Conservation (phyloP, 202 grass and related monocot genomes). For the Digitaria exilis region DNA sequence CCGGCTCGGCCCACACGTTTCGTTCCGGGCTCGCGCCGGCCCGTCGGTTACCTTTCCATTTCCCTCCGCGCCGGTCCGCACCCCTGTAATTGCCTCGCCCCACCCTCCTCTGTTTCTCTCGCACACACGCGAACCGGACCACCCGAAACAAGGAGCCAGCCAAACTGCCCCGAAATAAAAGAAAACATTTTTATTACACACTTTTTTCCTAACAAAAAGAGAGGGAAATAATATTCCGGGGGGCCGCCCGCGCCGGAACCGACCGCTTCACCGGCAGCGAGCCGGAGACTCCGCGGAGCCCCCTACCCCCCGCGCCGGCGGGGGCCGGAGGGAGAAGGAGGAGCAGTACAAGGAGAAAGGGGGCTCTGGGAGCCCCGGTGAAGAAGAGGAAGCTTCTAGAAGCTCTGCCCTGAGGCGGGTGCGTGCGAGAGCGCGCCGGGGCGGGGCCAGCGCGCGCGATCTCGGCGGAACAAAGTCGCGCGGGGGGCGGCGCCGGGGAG, state of each 20-base stretch:
- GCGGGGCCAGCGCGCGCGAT: conserved; percentile 40
- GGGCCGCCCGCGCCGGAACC: conserved; percentile 43
- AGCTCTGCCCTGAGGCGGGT: conserved; percentile 27
- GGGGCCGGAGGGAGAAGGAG: conserved; percentile 16
- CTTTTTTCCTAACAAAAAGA: conserved; percentile 41
- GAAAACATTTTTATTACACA: conserved; percentile 43
- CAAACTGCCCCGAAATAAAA: conserved; percentile 32
- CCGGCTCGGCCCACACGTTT: background rate
- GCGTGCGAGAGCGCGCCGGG: background rate
- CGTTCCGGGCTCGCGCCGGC: conserved; percentile 7
- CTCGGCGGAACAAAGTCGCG: conserved; percentile 28
- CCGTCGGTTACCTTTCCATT: conserved; percentile 41
- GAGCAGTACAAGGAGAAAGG: background rate
- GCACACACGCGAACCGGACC: conserved; percentile 37
- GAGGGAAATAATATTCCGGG: conserved; percentile 34
- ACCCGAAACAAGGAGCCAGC: conserved; percentile 39
- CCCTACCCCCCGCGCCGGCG: conserved; percentile 27
- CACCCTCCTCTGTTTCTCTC: background rate
- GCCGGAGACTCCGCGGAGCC: conserved; percentile 34
- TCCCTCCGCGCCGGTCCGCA: background rate
- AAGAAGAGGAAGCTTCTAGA: conserved; percentile 56
- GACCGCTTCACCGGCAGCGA: conserved; percentile 44
- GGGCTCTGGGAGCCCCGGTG: conserved; percentile 27
- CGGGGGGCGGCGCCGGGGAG: conserved; percentile 21
- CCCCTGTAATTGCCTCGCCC: background rate